Conservation (phyloP, 148 eudicot genomes). For the Polygonum aviculare region DNA sequence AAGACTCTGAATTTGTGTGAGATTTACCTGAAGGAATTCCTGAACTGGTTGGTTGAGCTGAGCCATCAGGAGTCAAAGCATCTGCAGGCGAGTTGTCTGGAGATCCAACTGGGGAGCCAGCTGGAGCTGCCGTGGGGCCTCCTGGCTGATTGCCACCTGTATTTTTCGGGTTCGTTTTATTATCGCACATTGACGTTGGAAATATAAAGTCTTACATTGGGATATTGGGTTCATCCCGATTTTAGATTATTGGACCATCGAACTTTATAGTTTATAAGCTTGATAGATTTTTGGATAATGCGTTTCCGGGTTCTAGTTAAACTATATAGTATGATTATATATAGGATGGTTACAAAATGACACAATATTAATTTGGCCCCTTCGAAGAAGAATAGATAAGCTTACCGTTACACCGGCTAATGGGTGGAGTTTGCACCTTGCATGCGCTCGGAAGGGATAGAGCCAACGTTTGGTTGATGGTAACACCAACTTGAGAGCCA, state of each 20-base stretch:
- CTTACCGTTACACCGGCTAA: conserved; percentile 29
- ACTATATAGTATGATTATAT: no score
- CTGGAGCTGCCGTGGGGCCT: conserved; percentile 16
- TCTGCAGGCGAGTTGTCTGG: conserved; percentile 23
- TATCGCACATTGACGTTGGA: no score
- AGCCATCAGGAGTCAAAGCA: conserved; percentile 14
- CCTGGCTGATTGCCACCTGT: background rate
- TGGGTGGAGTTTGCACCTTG: conserved; percentile 29
- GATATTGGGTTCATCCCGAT: no score
- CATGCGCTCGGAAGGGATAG: conserved; percentile 27
- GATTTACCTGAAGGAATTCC: background rate
- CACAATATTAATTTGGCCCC: no score
- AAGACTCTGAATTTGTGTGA: background rate
- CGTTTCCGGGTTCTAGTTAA: no score
- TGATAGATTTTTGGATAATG: no score
- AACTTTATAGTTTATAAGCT: no score
- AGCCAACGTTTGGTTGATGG: conserved; percentile 26
- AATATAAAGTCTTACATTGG: no score
- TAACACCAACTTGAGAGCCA: conserved; percentile 17
- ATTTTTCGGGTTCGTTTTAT: background rate
- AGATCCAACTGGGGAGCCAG: conserved; percentile 3
- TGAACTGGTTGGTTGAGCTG: background rate
- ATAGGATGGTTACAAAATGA: no score
- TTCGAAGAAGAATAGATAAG: background rate
- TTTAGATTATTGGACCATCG: no score